Evolutionary conservation across 495 filamentous ascomycete genomes (phyloP), one percentile per base, ranked within the genome.

Genomic region (Podospora tetraspora): DNA sequence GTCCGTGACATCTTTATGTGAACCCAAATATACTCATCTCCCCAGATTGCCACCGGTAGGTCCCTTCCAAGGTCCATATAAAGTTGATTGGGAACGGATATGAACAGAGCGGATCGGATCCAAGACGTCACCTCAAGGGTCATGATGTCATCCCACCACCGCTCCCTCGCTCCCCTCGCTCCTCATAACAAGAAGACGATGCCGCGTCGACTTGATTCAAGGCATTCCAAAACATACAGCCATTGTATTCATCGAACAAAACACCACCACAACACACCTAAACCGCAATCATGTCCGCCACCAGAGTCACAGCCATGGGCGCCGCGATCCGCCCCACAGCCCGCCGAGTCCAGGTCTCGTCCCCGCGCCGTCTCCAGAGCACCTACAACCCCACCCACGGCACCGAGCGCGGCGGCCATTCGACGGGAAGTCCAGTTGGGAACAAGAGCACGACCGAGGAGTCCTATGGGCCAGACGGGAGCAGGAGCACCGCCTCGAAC

Each of bases 401-500:
- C 43, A 52, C 43, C 43, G 43, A 52, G 43, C 43, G 43, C 16
- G 43, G 43, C 6, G 43, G 43, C 19, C 43, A 34, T 11, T 25
- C 63, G 24, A 64, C 34, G 11, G 37, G 52, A 2, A 19, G 24
- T 10, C 24, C 24, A 0, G 63, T 59, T 9, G 63, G 56, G n/a
- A 30, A 58, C 23, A 65, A 65, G 63, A 37, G 63, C 16, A 65
- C 63, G 24, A 22, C 63, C 43, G 59, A 65, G 63, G 56, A 29
- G 52, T 5, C 43, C 16, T 65, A 58, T 13, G 57, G 57, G 3
- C 19, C 57, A 27, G 73, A 72, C 59, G 73, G 73, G 29, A 71
- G 69, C 5, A 68, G 73, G 43, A 52, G 19, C 43, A n/a, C 7
- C 19, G 43, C 2, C 29, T 69, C 73, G 3, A 74, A 74, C 68